Evolutionary conservation across 768 basidiomycete species (phyloP).

Genomic region (Harrya chromipes): DNA sequence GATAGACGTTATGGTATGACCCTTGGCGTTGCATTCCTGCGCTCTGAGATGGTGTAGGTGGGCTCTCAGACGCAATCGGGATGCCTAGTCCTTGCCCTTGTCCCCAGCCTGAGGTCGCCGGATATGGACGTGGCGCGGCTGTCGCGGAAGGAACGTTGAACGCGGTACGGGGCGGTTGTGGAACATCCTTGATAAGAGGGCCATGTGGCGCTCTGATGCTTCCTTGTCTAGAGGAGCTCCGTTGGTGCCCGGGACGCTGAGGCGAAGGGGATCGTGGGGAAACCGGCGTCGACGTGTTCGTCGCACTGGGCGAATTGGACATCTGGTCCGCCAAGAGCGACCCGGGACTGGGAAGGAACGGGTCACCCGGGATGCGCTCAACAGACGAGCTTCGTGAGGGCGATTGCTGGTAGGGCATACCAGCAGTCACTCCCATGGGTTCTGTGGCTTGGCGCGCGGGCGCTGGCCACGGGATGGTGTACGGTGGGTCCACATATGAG

Average conservation of each 20-base stretch:
- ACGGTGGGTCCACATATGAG: slow-evolving; percentile 18
- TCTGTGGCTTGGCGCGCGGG: slow-evolving; percentile 24
- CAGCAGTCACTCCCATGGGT: slow-evolving; percentile 3
- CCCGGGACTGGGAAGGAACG: slow-evolving; percentile 8
- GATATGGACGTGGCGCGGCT: slow-evolving; percentile 15
- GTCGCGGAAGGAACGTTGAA: slow-evolving; percentile 10
- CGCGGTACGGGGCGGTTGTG: slow-evolving; percentile 19
- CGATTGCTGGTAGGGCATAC: slow-evolving; percentile 2
- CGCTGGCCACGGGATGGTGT: slow-evolving; percentile 23
- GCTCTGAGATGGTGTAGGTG: slow-evolving; percentile 4
- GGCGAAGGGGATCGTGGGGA: slow-evolving; percentile 18
- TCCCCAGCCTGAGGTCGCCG: slow-evolving; percentile 4
- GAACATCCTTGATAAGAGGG: slow-evolving; percentile 14
- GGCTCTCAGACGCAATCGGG: slow-evolving; percentile 1
- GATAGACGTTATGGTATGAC: slow-evolving; percentile 13
- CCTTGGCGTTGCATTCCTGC: slow-evolving; percentile 17
- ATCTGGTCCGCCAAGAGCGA: slow-evolving; percentile 7
- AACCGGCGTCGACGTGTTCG: slow-evolving; percentile 13
- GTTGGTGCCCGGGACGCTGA: slow-evolving; percentile 13
- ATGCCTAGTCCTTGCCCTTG: slow-evolving; percentile 7
- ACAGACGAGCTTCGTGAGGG: slow-evolving; percentile 22
- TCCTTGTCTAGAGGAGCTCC: slow-evolving; percentile 19
- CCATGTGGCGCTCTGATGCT: slow-evolving; percentile 15
- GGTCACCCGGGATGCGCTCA: slow-evolving; percentile 15
- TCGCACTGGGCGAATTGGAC: slow-evolving; percentile 2